Evolutionary conservation across 2,329 filamentous ascomycete genomes (phyloP).

Genomic region (Huntiella omanensis): DNA sequence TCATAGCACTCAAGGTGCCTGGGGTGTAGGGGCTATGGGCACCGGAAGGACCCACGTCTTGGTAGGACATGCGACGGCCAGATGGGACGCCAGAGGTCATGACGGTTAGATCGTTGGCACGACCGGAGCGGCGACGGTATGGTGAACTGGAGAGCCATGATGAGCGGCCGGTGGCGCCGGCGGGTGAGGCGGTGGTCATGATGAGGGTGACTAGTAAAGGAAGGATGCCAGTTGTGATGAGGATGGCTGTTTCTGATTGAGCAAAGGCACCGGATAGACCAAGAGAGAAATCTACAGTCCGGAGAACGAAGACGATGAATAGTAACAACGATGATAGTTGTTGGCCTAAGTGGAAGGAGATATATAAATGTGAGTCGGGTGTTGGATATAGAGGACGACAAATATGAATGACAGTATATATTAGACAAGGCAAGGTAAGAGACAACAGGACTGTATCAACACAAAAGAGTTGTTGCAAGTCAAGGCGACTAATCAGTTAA

Average conservation of each 20-base stretch:
- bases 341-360: slow-evolving; percentile 16
- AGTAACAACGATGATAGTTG: slow-evolving; percentile 22
- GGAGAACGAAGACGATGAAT: slow-evolving; percentile 23
- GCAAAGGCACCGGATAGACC: slow-evolving; percentile 20
- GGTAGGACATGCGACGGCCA: not conserved
- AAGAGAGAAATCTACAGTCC: slow-evolving; percentile 22
- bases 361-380: too few relatives aligned
- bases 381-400: too few relatives aligned
- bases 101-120: slow-evolving; percentile 6
- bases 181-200: slow-evolving; percentile 21
- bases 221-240: slow-evolving; percentile 23
- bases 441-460: too few relatives aligned
- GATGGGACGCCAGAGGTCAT: not conserved
- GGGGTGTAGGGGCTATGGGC: not conserved
- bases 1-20: not conserved
- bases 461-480: too few relatives aligned
- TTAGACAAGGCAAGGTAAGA: too few relatives aligned
- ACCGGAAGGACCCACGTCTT: not conserved
- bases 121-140: slow-evolving; percentile 6
- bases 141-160: slow-evolving; percentile 23
- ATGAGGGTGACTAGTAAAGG: slow-evolving; percentile 21
- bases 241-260: slow-evolving; percentile 21
- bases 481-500: too few relatives aligned
- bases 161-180: slow-evolving; percentile 21
- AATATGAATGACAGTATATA: too few relatives aligned